Evolutionary conservation across 2,329 filamentous ascomycete genomes (phyloP), one percentile per base, ranked within the genome.

Genomic region (Pezicula radicicola): DNA sequence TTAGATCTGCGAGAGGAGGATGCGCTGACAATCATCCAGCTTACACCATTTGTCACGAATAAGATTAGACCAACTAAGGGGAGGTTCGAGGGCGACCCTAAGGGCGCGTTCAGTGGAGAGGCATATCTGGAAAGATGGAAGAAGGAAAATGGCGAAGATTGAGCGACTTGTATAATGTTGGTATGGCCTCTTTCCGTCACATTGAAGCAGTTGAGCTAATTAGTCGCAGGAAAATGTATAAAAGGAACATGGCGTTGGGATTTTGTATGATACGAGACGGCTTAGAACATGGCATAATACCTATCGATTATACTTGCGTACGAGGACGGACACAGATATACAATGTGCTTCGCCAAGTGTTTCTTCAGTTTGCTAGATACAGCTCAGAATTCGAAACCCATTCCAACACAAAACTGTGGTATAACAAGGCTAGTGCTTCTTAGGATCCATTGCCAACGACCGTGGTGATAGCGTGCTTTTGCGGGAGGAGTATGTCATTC

Each of bases 21-120:
- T 30, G 39, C 47, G 27, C 49, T 59, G 44, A 63, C 60, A 54
- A 55, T 16, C n/a, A 52, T 46, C 42, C 58, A 94, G 89, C 80
- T 95, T 64, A 90, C 86, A 3, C 90, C 90, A 1, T 95, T 93
- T 63, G 87, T 94, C 48, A 83, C 84, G 52, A 75, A 75, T 46
- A 79, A 78, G 55, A 75, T 91, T 51, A 71, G 75, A 56, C 70
- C 73, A 37, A 67, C 72, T 19, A 72, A 71, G 48, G 84, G 83
- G 45, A 73, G 75, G 54, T 85, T 83, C 66, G 63, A 63, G 46
- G 63, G 63, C 35, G 73, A 79, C 58, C 75, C 75, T 21, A 72
- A 76, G 57, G 84, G 85, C 15, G 81, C 84, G 10, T 74, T 80
- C 58, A 81, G 80, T 63, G 81, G 85, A n/a, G 71, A 77, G 59